Evolutionary conservation across 2,329 filamentous ascomycete species (phyloP).

Genomic region (Fusarium pilosicola): DNA sequence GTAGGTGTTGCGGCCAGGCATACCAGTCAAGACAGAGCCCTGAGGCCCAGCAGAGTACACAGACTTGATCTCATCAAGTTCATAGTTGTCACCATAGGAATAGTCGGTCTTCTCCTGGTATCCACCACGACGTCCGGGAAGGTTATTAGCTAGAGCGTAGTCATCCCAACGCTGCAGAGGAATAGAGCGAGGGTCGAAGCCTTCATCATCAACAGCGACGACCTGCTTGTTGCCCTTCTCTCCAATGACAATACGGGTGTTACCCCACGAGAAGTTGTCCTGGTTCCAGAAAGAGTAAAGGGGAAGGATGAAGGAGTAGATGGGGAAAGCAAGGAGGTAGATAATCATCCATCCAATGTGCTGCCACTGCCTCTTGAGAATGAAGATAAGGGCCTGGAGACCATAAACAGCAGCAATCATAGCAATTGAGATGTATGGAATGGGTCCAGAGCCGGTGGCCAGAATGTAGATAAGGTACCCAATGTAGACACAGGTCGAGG

Average conservation of each 20-base stretch:
- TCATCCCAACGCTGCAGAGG: slow-evolving; percentile 98
- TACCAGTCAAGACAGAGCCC: slow-evolving; percentile 88
- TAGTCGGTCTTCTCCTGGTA: slow-evolving; percentile 71
- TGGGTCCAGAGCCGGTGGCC: slow-evolving; percentile 73
- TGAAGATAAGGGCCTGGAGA: slow-evolving; percentile 95
- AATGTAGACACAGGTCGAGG: slow-evolving; percentile 87
- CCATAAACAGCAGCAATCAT: slow-evolving; percentile 94
- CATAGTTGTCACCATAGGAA: slow-evolving; percentile 80
- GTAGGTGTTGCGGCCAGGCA: slow-evolving; percentile 76
- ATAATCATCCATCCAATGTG: slow-evolving; percentile 99
- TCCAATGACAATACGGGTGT: slow-evolving; percentile 95
- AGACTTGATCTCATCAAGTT: slow-evolving; percentile 98
- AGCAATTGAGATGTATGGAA: slow-evolving; percentile 87
- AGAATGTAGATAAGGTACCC: slow-evolving; percentile 87
- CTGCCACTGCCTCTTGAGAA: slow-evolving; percentile 97
- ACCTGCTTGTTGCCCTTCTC: slow-evolving; percentile 92
- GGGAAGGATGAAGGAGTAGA: slow-evolving; percentile 90
- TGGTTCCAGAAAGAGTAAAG: slow-evolving; percentile 99
- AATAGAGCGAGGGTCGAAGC: slow-evolving; percentile 91
- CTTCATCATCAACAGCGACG: slow-evolving; percentile 85
- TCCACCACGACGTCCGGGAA: slow-evolving; percentile 88
- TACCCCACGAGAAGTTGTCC: slow-evolving; percentile 99
- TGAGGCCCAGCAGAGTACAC: slow-evolving; percentile 91
- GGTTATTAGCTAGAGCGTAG: slow-evolving; percentile 85
- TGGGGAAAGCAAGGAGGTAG: slow-evolving; percentile 93